A percentile compares a stretch with the other conserved stretches of the same genome.
Conservation (phyloP, 164 flowering plant genomes). For the Umbilicus rupestris region DNA sequence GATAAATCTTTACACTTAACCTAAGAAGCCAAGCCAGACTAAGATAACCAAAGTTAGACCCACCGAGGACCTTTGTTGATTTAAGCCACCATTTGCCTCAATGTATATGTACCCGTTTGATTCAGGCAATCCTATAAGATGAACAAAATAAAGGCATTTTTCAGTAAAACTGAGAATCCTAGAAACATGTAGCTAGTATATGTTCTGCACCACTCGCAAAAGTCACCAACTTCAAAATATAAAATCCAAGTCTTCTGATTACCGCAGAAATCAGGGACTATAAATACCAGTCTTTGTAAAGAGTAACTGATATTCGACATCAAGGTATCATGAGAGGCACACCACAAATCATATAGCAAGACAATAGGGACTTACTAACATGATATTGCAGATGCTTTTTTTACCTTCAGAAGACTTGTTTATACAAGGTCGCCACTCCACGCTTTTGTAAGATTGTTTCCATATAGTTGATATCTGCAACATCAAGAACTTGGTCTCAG, state of each 20-base stretch:
- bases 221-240: too few species aligned
- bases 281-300: too few species aligned
- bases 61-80: slow-evolving; percentile 97
- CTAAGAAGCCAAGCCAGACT: not conserved
- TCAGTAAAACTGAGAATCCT: not conserved
- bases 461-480: slow-evolving; percentile 72
- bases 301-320: too few species aligned
- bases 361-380: not conserved
- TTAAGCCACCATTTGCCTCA: slow-evolving; percentile 98
- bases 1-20: slow-evolving; percentile 12
- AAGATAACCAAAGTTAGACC: slow-evolving; percentile 13
- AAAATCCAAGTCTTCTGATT: too few species aligned
- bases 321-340: too few species aligned
- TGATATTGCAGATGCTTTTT: not conserved
- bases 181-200: not conserved
- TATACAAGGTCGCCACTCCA: slow-evolving; percentile 71
- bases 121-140: slow-evolving; percentile 60
- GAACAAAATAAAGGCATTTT: slow-evolving; percentile 8
- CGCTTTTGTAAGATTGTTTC: slow-evolving; percentile 66
- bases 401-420: slow-evolving; percentile 65
- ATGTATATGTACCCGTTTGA: slow-evolving; percentile 87
- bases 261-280: too few species aligned
- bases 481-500: slow-evolving; percentile 13
- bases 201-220: too few species aligned
- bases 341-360: not conserved